phyloP scores from a whole-genome alignment of 768 basidiomycete genomes.

The Mycena haematopus region DNA sequence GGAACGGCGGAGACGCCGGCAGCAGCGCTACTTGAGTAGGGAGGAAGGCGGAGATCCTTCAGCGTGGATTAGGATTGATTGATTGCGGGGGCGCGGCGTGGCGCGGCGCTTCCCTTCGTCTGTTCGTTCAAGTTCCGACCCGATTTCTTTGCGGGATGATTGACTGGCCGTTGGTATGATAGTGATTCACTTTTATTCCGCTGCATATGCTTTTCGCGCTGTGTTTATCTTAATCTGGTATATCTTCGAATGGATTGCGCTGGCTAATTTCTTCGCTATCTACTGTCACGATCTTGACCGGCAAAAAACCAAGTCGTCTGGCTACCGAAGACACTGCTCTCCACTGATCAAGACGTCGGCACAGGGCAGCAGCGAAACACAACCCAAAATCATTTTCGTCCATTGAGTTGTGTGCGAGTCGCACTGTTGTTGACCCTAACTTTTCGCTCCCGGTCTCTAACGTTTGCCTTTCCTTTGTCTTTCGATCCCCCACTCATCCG shows the following conservation, averaged over 20 bases:
- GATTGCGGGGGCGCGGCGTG: background rate
- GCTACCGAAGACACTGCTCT: no score
- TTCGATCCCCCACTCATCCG: conserved; percentile 26
- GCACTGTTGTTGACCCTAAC: conserved; percentile 33
- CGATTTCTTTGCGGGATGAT: conserved; percentile 7
- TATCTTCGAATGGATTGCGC: conserved; percentile 16
- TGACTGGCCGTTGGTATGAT: conserved; percentile 9
- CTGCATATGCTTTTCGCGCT: conserved; percentile 18
- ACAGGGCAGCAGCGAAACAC: no score
- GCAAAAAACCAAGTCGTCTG: no score
- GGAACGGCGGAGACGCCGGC: conserved; percentile 16
- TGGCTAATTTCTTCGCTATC: conserved; percentile 1
- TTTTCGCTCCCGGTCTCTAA: conserved; percentile 57
- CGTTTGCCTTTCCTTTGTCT: conserved; percentile 42
- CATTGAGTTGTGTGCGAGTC: conserved; percentile 36
- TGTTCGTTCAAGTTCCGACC: conserved; percentile 11
- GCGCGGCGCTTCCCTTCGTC: conserved; percentile 9
- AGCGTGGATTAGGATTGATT: background rate
- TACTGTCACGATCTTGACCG: no score
- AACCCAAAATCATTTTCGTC: conserved; percentile 42
- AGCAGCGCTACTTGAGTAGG: conserved; percentile 2
- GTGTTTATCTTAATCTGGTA: conserved; percentile 25
- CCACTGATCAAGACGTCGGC: no score
- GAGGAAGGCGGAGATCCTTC: background rate
- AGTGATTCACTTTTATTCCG: conserved; percentile 8